Evolutionary conservation across 2,329 filamentous ascomycete species (phyloP), one percentile per base, ranked within the genome.

Genomic region (Ceratocystis smalleyi): DNA sequence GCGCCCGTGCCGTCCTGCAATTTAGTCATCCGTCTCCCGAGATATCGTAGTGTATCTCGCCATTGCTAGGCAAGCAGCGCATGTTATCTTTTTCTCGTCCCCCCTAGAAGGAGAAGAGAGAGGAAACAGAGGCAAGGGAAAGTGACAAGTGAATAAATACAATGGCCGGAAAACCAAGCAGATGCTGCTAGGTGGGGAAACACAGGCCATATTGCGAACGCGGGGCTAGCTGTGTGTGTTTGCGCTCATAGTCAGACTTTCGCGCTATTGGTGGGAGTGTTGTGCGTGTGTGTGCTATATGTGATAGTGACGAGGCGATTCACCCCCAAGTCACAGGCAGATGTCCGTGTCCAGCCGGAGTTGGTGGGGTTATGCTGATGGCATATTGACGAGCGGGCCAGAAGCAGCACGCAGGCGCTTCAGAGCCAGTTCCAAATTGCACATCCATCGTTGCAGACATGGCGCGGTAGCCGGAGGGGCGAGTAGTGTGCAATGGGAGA

Each of bases 271-370:
- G 6, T 55, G 51, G 51, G 35, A 1, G 35, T 4, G 35, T 40
- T 27, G 22, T n/a, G 43, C n/a, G 43, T n/a, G 17, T 7, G 45
- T 55, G 51, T 15, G 22, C 17, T 51, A 3, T 30, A n/a, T 35
- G 54, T 57, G 54, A 57, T 57, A 35, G 54, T 57, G 54, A 57
- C 30, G 54, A 57, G 54, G 54, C 5, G 3, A 57, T 57, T 57
- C 24, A 55, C 51, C 32, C 27, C 4, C 30, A 17, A 12, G 22
- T 22, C 47, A 51, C 10, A 24, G 22, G 22, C 10, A 22, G n/a
- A n/a, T 8, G 47, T 24, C 47, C 47, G 47, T n/a, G 22, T n/a
- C 12, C 47, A n/a, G 47, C n/a, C 45, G n/a, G 15, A 12, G 45
- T 8, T 22, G 5, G 22, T 3, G 17, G 10, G 45, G n/a, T 27